A percentile compares a stretch with the other conserved stretches of the same genome.
Conservation (phyloP, 495 filamentous ascomycete species). For the Podospora bellae-mahoneyi region DNA sequence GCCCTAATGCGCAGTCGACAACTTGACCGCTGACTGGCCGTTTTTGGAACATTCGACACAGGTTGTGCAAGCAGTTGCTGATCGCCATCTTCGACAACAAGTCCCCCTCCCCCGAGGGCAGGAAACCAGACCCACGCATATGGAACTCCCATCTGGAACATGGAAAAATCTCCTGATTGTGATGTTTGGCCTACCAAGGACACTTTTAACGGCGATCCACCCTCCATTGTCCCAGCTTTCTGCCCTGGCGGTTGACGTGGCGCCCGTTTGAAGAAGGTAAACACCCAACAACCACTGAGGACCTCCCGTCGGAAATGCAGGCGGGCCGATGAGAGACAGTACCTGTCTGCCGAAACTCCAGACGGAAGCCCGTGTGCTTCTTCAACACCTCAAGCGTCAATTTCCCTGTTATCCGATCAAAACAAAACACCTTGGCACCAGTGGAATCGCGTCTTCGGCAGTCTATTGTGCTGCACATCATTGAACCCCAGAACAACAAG, state of each 20-base stretch:
- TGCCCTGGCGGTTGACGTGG: not conserved
- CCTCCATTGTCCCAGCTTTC: not conserved
- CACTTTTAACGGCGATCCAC: not conserved
- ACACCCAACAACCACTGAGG: not conserved
- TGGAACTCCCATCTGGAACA: not conserved
- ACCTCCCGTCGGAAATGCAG: not conserved
- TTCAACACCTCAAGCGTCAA: not conserved
- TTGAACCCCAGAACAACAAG: not conserved
- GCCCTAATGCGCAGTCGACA: not conserved
- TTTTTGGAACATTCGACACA: not conserved
- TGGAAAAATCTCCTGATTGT: not conserved
- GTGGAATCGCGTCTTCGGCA: not conserved
- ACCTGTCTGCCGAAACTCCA: not conserved
- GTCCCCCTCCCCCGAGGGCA: not conserved
- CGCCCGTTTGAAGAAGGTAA: not conserved
- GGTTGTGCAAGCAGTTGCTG: not conserved
- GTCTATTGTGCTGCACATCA: not conserved
- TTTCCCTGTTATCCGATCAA: not conserved
- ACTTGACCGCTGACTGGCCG: no score
- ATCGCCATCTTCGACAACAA: not conserved
- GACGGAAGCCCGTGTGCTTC: not conserved
- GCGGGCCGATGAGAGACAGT: not conserved
- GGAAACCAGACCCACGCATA: no score
- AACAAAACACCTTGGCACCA: not conserved
- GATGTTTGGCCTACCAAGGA: not conserved